Base-by-base conservation (phyloP, 331 rosid genomes). In the Prunus yedoensis region DNA sequence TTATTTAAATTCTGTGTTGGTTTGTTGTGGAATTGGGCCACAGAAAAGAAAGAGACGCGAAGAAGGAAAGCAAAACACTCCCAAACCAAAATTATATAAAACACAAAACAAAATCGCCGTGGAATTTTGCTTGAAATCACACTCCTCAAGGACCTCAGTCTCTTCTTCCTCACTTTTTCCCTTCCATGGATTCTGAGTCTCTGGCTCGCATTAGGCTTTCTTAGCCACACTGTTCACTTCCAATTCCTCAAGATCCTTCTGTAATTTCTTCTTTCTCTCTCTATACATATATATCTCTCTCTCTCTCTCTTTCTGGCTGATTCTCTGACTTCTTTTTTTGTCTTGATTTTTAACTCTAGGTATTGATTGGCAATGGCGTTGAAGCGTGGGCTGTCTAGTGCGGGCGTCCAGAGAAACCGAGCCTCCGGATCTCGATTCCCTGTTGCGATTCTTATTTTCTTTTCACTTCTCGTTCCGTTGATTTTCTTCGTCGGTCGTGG, bases 401-500 rank as follows among this genome's bases (percentile, higher is more conserved):
- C 74, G 28, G 78, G 76, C 27, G 70, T 65, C 43, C 60, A 68
- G 52, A 81, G 80, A 74, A 81, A 49, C 68, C 87, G 88, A 74
- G 86, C 80, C 71, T 78, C 79, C 16, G 87, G 85, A 81, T 86
- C 87, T 70, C 77, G 80, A 70, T 83, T 87, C 58, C 65, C 87
- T 50, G 12, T 86, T 21, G 77, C 87, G 51, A 68, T 69, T 69
- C 71, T 90, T 81, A 23, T 86, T 59, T 78, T 86, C 50, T 70
- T 89, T 43, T 79, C 86, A 61, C 66, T 89, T 74, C 79, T 94
- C 6, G 84, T 69, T 41, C 88, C 92, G 1, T 13, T 80, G 65
- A 50, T 85, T 74, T 89, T 91, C 89, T 85, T 94, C 81, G 13
- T 86, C 70, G 75, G 85, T 65, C 77, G 85, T 28, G 89, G 85